Evolutionary conservation across 1,139 yeast genomes (phyloP), one percentile per base, ranked within the genome.

Genomic region (Yarrowia galli): DNA sequence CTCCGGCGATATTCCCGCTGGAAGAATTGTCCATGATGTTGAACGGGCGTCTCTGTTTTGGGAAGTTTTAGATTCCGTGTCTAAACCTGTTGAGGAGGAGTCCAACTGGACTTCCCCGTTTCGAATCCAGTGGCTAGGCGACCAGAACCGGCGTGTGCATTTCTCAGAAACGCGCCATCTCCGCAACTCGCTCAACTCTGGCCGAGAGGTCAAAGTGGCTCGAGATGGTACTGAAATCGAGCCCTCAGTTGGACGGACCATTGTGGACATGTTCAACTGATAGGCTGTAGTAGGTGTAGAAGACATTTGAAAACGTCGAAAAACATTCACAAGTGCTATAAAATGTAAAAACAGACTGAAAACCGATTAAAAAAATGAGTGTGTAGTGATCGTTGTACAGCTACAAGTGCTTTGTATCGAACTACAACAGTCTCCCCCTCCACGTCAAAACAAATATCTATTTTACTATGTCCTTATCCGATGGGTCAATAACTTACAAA

Each of bases 141-240:
- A 74, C 9, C 67, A 71, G 13, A 71, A 73, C 67, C 58, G 69
- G 45, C 70, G 74, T 43, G 72, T 80, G 48, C 75, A 79, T n/a
- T 80, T 80, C 69, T 71, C 71, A 56, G 73, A 73, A 60, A 76
- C 79, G 1, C 70, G 72, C 42, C 75, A 76, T 61, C 70, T 80
- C 53, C 74, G 74, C 18, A 80, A 80, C 70, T 73, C 79, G 2
- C 74, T 75, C 67, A 80, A 80, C 71, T 73, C 73, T 23, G 75
- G 78, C 71, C 75, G 77, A 68, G 79, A 79, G 8, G 77, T 80
- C 51, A 79, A 79, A 69, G 75, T 80, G 51, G 82, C 82, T 2
- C 73, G 82, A 32, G 82, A 79, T 67, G 82, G 82, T 2, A 79
- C 82, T 3, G 82, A 80, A 70, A 72, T 79, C 43, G 80, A 78